Evolutionary conservation across 176 grass and related monocot species (phyloP), one percentile per base, ranked within the genome.

Genomic region (Zea luxurians): DNA sequence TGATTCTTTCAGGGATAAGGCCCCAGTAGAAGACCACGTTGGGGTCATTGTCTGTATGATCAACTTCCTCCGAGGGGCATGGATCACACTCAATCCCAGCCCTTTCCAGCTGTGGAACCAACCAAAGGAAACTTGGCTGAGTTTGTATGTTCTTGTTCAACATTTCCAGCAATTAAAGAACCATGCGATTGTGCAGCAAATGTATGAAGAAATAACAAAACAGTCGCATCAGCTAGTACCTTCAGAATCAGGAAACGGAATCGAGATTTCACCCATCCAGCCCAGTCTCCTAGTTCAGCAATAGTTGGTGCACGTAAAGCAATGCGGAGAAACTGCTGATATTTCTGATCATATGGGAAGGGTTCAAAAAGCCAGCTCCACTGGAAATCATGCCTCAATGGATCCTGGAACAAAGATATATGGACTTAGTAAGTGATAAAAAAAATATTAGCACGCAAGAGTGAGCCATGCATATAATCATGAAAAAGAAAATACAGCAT

Each of bases 261-360:
- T 67, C 91, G 85, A 16, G 85, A 93, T 79, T 93, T 93, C 57
- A 93, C 88, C 91, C 91, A 93, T 74, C 88, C 91, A 62, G 59
- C 68, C 91, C 91, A 93, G 11, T 93, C 83, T n/a, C 27, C 61
- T 78, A 90, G 83, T 44, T 93, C 87, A 36, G 73, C 67, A 50
- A 15, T 70, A 7, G 48, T 81, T 52, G 76, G 75, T 18, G 88
- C 83, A 86, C 70, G 66, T 54, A 93, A 73, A 79, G 81, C 52
- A 55, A 93, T 84, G 40, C 79, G 66, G 58, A 93, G 65, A 77
- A 93, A 93, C 6, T 74, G 75, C 43, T 36, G 13, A 65, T 90
- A 81, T 50, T 40, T 78, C 50, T 67, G 18, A 17, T 27, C 36
- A 78, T 93, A 93, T 15, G 85, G 83, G 78, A 81, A 93, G 40